Conservation (phyloP, 1,284 basidiomycete genomes). For the Clitocybe nebularis region DNA sequence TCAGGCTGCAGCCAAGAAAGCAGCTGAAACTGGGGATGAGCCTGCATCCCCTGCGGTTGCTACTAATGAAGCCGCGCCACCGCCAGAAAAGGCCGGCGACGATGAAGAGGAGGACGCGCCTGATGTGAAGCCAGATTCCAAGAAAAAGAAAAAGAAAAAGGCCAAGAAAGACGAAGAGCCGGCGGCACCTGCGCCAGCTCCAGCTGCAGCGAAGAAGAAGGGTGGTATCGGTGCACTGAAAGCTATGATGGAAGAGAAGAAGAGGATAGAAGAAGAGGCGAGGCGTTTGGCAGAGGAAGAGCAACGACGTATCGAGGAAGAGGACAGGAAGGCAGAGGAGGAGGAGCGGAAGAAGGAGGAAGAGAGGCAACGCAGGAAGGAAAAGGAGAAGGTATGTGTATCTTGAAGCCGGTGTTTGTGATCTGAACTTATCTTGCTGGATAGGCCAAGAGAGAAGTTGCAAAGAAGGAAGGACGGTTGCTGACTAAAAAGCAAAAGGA, state of each 20-base stretch:
- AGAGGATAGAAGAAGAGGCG: constrained; percentile 80
- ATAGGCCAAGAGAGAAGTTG: constrained; percentile 78
- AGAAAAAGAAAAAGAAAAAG: constrained; percentile 91
- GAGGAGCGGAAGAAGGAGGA: constrained; percentile 77
- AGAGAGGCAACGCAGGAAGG: constrained; percentile 81
- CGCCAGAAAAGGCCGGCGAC: constrained; percentile 31
- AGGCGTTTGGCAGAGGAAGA: constrained; percentile 70
- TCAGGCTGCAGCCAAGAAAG: constrained; percentile 85
- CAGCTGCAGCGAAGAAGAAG: constrained; percentile 64
- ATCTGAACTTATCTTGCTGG: background rate
- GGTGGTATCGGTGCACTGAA: constrained; percentile 70
- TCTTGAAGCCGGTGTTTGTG: constrained; percentile 1
- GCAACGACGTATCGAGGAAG: constrained; percentile 75
- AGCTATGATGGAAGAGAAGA: constrained; percentile 89
- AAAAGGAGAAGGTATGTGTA: constrained; percentile 79
- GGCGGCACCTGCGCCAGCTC: constrained; percentile 42
- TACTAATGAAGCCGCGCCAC: constrained; percentile 23
- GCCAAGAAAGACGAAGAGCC: constrained; percentile 75
- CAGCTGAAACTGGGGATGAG: constrained; percentile 31
- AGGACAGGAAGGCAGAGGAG: constrained; percentile 74
- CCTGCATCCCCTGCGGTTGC: constrained; percentile 20
- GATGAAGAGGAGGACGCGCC: constrained; percentile 55
- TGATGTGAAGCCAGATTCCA: constrained; percentile 54
- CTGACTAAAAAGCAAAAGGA: constrained; percentile 97
- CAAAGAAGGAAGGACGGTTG: constrained; percentile 87